A percentile compares a stretch with the other conserved stretches of the same genome.
Conservation (phyloP, 768 basidiomycete species). For the Phlebiopsis gigantea region DNA sequence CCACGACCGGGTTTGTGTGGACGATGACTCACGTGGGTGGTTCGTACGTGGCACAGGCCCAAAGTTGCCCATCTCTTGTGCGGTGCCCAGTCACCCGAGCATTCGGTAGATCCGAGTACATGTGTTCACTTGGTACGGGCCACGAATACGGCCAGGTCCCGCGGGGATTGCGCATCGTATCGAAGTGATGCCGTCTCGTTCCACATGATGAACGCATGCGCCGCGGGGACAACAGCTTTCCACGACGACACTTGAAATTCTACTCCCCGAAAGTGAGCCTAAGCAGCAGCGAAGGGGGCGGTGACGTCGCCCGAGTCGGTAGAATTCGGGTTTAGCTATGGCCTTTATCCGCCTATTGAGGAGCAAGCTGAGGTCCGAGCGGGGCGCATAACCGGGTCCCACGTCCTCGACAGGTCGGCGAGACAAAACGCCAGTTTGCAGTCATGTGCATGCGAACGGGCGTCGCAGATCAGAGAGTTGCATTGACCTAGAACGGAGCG, state of each 20-base stretch:
- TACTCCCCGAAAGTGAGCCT: neutral
- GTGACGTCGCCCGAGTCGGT: slow-evolving; percentile 2
- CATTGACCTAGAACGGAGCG: neutral
- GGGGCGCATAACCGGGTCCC: neutral
- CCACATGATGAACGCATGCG: neutral
- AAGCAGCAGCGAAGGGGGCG: neutral
- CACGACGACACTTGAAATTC: neutral
- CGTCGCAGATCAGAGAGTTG: neutral
- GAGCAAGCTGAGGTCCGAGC: neutral
- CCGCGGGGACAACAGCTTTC: neutral
- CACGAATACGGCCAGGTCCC: neutral
- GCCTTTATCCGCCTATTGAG: neutral
- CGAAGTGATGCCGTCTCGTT: neutral
- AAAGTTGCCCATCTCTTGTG: neutral
- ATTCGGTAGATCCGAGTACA: slow-evolving; percentile 4
- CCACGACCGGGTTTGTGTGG: neutral
- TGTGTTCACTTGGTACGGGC: neutral
- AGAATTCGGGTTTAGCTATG: neutral
- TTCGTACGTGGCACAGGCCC: neutral
- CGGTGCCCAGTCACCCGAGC: neutral
- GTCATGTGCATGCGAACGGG: neutral
- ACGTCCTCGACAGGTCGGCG: neutral
- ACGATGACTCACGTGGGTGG: neutral
- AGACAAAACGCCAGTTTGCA: neutral
- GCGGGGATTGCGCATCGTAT: neutral